phyloP scores from a whole-genome alignment of 2,329 filamentous ascomycete genomes.

The Penicillium frequentans region DNA sequence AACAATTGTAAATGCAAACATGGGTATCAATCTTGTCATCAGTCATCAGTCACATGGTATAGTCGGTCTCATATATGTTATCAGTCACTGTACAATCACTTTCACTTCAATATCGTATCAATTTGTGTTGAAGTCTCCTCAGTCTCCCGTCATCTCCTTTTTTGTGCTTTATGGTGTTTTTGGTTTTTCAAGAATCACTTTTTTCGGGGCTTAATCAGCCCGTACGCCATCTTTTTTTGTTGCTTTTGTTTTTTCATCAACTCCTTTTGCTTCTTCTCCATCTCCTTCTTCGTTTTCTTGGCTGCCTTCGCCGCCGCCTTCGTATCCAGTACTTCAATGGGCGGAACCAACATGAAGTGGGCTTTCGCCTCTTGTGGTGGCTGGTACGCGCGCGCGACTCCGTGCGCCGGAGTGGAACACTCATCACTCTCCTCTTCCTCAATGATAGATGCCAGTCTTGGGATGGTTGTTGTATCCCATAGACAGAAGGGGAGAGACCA shows the following conservation, averaged over 20 bases:
- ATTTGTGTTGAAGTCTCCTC: too few species aligned
- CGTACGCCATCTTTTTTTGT: background rate
- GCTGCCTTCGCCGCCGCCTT: background rate
- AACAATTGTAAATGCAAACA: too few species aligned
- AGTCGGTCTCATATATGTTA: too few species aligned
- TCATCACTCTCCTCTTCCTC: conserved; percentile 1
- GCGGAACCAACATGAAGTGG: background rate
- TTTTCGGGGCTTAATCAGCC: background rate
- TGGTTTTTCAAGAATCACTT: too few species aligned
- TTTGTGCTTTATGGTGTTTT: too few species aligned
- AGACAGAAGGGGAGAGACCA: conserved; percentile 4
- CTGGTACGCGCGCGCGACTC: background rate
- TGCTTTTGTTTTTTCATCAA: background rate
- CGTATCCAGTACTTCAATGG: background rate
- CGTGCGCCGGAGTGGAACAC: background rate
- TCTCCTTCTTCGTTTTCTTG: background rate
- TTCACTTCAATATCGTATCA: too few species aligned
- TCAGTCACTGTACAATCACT: too few species aligned
- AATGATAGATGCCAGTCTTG: background rate
- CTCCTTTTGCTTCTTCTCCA: background rate
- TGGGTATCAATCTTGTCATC: too few species aligned
- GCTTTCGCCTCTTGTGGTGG: background rate
- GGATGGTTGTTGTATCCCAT: conserved; percentile 1
- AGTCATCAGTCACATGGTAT: too few species aligned
- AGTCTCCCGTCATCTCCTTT: too few species aligned